Percentiles rank a stretch among this genome's conserved stretches.
Evolutionary conservation across 2,329 filamentous ascomycete species (phyloP).

Genomic region (Lasiodiplodia sp.): DNA sequence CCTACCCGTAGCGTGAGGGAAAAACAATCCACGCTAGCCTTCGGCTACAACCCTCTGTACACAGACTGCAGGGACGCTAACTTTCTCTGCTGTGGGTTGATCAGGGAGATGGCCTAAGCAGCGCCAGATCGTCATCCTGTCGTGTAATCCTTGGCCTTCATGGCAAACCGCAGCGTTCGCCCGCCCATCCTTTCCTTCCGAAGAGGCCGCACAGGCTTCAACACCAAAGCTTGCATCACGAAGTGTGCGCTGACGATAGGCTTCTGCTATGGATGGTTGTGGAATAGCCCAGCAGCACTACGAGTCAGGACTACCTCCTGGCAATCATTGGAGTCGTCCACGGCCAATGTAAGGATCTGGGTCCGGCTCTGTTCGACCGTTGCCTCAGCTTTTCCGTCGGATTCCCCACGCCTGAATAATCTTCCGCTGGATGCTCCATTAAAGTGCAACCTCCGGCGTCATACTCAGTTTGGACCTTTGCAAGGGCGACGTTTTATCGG

Average conservation of each 20-base stretch:
- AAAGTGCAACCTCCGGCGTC: conserved; percentile 3
- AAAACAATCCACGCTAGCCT: no score
- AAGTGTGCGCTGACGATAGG: background rate
- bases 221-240: conserved; percentile 17
- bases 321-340: background rate
- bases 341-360: background rate
- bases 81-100: conserved; percentile 21
- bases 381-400: conserved; percentile 4
- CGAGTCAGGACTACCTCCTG: conserved; percentile 4
- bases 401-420: conserved; percentile 4
- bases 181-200: conserved; percentile 16
- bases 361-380: background rate
- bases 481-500: conserved; percentile 1
- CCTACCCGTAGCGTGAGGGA: no score
- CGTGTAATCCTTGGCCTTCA: conserved; percentile 14
- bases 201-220: conserved; percentile 15
- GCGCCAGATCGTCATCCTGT: conserved; percentile 18
- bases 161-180: background rate
- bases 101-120: conserved; percentile 21
- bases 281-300: background rate
- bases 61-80: conserved; percentile 13
- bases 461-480: background rate
- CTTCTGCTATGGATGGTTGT: background rate
- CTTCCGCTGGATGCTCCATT: background rate
- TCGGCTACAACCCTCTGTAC: no score